Percentiles rank a stretch among this genome's conserved stretches.
These are phyloP conservation scores for Alternaria infectoria DNA, from an alignment of 2,329 filamentous ascomycete genomes.

Conservation along the genomic window DNA sequence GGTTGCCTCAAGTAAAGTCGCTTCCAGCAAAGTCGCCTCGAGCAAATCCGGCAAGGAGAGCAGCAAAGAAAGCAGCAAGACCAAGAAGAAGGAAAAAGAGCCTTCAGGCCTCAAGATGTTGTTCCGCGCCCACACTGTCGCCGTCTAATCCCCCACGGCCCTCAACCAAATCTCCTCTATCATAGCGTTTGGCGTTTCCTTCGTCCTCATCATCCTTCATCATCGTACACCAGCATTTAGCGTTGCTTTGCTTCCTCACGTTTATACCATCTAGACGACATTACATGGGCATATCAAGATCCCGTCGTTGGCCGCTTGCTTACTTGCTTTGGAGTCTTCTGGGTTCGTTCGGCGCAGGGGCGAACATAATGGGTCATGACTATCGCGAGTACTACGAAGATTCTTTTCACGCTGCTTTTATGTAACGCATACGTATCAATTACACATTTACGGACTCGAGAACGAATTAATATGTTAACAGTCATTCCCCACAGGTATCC, in stretches of 20 bases:
- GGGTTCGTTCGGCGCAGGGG: slow-evolving; percentile 4
- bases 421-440: slow-evolving; percentile 6
- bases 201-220: background rate
- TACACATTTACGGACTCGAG: background rate
- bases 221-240: slow-evolving; percentile 17
- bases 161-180: background rate
- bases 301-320: slow-evolving; percentile 1
- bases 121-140: slow-evolving; percentile 46
- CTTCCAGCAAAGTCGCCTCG: slow-evolving; percentile 2
- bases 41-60: slow-evolving; percentile 24
- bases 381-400: background rate
- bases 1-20: background rate
- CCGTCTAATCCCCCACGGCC: slow-evolving; percentile 11
- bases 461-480: background rate
- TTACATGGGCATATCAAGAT: slow-evolving; percentile 5
- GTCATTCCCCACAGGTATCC: background rate
- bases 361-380: background rate
- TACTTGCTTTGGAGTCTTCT: slow-evolving; percentile 2
- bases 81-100: slow-evolving; percentile 50
- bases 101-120: slow-evolving; percentile 51
- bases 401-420: background rate
- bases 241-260: slow-evolving; percentile 9
- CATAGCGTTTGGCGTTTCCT: slow-evolving; percentile 22
- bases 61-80: slow-evolving; percentile 26
- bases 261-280: slow-evolving; percentile 17